These are phyloP conservation scores for Saccharomycopsis selenospora DNA, from an alignment of 805 yeast species.

Conservation along the genomic window DNA sequence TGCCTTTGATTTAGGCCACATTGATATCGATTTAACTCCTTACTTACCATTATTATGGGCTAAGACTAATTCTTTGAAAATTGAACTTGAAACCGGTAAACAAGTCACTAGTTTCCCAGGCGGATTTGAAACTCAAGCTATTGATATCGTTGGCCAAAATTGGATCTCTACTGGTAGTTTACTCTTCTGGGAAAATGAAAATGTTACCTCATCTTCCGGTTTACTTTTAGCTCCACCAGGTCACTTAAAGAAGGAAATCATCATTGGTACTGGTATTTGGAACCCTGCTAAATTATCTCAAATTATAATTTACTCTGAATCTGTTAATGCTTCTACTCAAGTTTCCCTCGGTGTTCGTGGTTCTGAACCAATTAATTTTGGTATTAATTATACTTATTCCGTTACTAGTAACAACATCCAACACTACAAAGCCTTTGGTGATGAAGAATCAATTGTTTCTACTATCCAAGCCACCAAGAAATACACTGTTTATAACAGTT, in stretches of 20 bases:
- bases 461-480: conserved; percentile 3
- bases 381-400: conserved; percentile 1
- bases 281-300: conserved; percentile 11
- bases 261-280: conserved; percentile 8
- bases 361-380: conserved; percentile 1
- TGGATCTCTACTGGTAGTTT: conserved; percentile 24
- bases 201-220: conserved; percentile 9
- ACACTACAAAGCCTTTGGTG: conserved; percentile 31
- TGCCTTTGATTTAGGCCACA: conserved; percentile 63
- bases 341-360: conserved; percentile 1
- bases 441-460: conserved; percentile 27
- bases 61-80: conserved; percentile 31
- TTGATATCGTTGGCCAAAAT: conserved; percentile 22
- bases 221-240: not conserved
- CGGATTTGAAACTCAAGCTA: conserved; percentile 16
- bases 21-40: conserved; percentile 62
- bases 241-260: conserved; percentile 5
- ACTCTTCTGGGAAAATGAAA: conserved; percentile 17
- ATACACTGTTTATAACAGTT: not conserved
- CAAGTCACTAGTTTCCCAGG: conserved; percentile 27
- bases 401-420: conserved; percentile 31
- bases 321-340: conserved; percentile 2
- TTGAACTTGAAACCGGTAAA: conserved; percentile 46
- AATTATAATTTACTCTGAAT: conserved; percentile 7
- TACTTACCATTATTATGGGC: conserved; percentile 63